phyloP scores from a whole-genome alignment of 768 basidiomycete genomes.

The Thelephora ganbajun region DNA sequence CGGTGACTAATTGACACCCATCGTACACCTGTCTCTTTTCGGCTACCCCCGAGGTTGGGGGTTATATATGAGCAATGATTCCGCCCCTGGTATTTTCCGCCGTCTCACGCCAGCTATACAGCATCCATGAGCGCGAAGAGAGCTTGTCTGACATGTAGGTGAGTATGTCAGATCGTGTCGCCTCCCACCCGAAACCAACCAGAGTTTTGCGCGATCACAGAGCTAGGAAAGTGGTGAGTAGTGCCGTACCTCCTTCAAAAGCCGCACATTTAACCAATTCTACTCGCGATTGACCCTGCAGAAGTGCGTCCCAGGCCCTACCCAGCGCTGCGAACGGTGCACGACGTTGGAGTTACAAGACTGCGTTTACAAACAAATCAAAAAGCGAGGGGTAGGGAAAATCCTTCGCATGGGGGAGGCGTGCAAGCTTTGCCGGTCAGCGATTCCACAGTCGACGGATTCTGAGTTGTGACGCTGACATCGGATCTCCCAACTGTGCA shows the following conservation, averaged over 20 bases:
- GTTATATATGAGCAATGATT: no score
- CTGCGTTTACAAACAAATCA: neutral
- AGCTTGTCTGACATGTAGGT: neutral
- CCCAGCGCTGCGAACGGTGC: neutral
- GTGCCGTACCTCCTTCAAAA: neutral
- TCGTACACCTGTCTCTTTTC: no score
- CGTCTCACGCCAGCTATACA: no score
- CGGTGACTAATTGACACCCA: no score
- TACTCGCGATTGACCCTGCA: neutral
- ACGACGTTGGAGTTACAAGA: neutral
- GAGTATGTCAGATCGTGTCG: neutral
- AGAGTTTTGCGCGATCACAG: neutral
- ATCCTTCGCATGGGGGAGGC: neutral
- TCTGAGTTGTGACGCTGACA: neutral
- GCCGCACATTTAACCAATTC: neutral
- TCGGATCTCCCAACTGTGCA: neutral
- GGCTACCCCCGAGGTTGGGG: no score
- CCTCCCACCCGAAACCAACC: neutral
- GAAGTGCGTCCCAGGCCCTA: neutral
- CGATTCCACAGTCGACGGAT: neutral
- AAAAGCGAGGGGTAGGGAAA: neutral
- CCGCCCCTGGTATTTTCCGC: no score
- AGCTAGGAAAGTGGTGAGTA: neutral
- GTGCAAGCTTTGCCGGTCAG: neutral
- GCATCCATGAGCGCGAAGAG: neutral